phyloP scores from a whole-genome alignment of 2,329 filamentous ascomycete genomes.

The Fusarium nanum region DNA sequence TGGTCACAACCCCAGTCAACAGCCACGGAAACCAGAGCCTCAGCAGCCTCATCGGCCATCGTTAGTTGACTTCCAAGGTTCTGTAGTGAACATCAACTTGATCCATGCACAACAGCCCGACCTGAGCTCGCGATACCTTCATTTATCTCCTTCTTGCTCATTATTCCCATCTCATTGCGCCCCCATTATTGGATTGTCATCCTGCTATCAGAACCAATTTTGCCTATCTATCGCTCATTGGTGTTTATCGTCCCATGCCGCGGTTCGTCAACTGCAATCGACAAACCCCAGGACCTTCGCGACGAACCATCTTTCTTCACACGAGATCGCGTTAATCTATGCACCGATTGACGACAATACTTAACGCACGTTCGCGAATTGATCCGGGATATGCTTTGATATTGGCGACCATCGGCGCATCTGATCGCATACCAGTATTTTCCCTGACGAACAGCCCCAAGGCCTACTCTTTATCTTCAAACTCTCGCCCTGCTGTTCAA shows the following conservation, averaged over 20 bases:
- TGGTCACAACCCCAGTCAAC: slow-evolving; percentile 28
- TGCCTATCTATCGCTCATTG: background rate
- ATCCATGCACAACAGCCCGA: slow-evolving; percentile 27
- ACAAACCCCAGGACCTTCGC: slow-evolving; percentile 42
- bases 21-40: slow-evolving; percentile 44
- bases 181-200: background rate
- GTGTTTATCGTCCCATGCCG: slow-evolving; percentile 37
- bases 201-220: background rate
- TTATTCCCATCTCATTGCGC: background rate
- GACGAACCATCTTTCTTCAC: slow-evolving; percentile 42
- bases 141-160: background rate
- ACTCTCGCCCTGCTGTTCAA: slow-evolving; percentile 23
- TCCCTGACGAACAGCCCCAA: slow-evolving; percentile 16
- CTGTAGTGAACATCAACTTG: slow-evolving; percentile 25
- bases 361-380: slow-evolving; percentile 18
- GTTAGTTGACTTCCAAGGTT: slow-evolving; percentile 24
- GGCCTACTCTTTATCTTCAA: slow-evolving; percentile 28
- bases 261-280: slow-evolving; percentile 43
- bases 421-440: slow-evolving; percentile 33
- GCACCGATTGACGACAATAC: slow-evolving; percentile 5
- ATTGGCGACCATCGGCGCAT: slow-evolving; percentile 35
- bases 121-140: slow-evolving; percentile 33
- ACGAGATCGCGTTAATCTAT: slow-evolving; percentile 41
- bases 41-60: slow-evolving; percentile 41
- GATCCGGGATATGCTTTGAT: slow-evolving; percentile 40